Conservation (phyloP, 2,329 filamentous ascomycete species). For the Tolypocladium pustulatum region DNA sequence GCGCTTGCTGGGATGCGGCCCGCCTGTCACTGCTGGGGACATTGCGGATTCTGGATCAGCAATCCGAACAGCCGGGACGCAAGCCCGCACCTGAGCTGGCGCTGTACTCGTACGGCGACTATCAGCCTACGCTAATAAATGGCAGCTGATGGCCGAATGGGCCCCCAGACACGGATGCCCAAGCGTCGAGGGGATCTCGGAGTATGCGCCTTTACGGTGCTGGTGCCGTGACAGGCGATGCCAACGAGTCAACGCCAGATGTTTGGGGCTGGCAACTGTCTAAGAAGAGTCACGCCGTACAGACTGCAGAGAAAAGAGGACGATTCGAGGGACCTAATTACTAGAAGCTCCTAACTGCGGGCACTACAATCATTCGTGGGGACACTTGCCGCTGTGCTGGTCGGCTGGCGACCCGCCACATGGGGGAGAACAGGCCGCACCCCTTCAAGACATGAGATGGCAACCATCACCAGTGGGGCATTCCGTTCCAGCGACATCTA, state of each 20-base stretch:
- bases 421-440: neutral
- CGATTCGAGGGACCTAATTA: neutral
- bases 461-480: neutral
- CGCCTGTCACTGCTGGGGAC: neutral
- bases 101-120: neutral
- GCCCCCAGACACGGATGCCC: neutral
- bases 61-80: neutral
- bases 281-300: neutral
- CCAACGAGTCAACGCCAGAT: neutral
- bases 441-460: neutral
- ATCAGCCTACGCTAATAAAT: neutral
- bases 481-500: neutral
- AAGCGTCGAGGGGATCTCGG: neutral
- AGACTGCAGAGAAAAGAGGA: neutral
- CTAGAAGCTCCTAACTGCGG: neutral
- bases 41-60: neutral
- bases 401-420: neutral
- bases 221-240: neutral
- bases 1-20: neutral
- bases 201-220: neutral
- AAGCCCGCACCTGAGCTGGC: neutral
- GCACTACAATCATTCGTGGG: neutral
- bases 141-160: neutral
- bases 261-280: neutral
- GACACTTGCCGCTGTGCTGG: neutral